These are phyloP conservation scores for Plectranthus barbatus DNA, from an alignment of 257 asterid genomes.

Conservation along the genomic window DNA sequence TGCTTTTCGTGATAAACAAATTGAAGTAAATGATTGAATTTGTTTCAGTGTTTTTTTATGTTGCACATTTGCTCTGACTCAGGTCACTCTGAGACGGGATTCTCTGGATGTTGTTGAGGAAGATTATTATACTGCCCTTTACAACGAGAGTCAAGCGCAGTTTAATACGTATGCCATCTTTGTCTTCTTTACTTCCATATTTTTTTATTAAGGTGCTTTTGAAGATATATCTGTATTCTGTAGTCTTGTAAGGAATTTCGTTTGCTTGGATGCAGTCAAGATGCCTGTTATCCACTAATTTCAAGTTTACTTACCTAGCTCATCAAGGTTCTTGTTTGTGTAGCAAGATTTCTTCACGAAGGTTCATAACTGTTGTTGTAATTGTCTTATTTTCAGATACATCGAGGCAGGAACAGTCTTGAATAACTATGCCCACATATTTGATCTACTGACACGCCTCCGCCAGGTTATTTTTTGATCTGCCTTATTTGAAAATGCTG, in stretches of 20 bases:
- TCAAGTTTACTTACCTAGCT: not conserved
- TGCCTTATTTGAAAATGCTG: conserved; percentile 6
- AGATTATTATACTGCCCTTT: conserved; percentile 78
- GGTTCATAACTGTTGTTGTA: not conserved
- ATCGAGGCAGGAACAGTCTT: conserved; percentile 59
- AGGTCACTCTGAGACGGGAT: conserved; percentile 78
- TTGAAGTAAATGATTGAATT: not conserved
- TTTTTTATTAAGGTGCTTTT: not conserved
- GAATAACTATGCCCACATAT: conserved; percentile 94
- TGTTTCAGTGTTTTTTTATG: conserved; percentile 5
- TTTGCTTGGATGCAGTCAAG: not conserved
- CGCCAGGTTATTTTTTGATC: conserved; percentile 58
- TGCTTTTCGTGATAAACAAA: conserved; percentile 14
- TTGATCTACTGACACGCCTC: conserved; percentile 86
- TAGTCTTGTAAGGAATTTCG: not conserved
- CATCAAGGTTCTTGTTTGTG: not conserved
- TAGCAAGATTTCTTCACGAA: not conserved
- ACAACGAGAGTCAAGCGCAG: conserved; percentile 86
- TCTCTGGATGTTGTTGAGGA: conserved; percentile 76
- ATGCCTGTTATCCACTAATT: not conserved
- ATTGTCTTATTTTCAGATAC: conserved; percentile 45
- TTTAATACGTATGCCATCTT: conserved; percentile 64
- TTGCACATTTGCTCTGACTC: conserved; percentile 13
- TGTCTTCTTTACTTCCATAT: conserved; percentile 1
- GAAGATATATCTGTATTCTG: not conserved